Conservation (phyloP, 805 yeast species). For the Hagleromyces aurorensis region DNA sequence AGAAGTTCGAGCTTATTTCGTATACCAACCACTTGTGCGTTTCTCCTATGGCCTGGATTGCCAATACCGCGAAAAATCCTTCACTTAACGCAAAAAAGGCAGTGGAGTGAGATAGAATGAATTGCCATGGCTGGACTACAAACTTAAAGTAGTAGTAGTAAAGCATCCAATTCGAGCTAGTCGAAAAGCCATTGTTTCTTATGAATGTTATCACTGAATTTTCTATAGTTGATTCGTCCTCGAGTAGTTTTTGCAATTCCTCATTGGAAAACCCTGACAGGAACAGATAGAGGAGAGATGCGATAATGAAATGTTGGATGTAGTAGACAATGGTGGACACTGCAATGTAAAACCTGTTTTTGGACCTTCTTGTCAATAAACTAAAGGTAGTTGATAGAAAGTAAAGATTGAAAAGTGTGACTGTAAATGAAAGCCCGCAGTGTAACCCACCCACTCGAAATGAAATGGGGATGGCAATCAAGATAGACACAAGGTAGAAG, state of each 20-base stretch:
- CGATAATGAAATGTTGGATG: conserved; percentile 74
- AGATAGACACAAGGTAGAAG: conserved; percentile 57
- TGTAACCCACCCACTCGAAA: conserved; percentile 88
- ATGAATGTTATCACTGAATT: conserved; percentile 17
- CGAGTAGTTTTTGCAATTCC: conserved; percentile 17
- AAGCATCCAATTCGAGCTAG: conserved; percentile 22
- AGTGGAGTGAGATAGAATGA: conserved; percentile 68
- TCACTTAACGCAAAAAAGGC: conserved; percentile 84
- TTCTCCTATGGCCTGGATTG: conserved; percentile 90
- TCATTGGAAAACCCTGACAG: conserved; percentile 44
- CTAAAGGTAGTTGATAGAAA: conserved; percentile 67
- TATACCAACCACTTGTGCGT: conserved; percentile 57
- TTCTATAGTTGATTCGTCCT: conserved; percentile 19
- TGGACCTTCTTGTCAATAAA: conserved; percentile 34
- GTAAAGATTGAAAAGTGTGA: conserved; percentile 63
- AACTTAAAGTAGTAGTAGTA: conserved; percentile 29
- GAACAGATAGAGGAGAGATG: conserved; percentile 68
- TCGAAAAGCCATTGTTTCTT: conserved; percentile 11
- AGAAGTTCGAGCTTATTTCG: conserved; percentile 54
- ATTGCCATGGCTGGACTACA: conserved; percentile 60
- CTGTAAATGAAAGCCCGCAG: conserved; percentile 82
- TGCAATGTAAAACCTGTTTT: conserved; percentile 16
- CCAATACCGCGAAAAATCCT: conserved; percentile 84
- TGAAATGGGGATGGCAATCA: conserved; percentile 82
- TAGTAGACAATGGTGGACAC: conserved; percentile 49